These are phyloP conservation scores for Pisolithus microcarpus DNA, from an alignment of 768 basidiomycete species.

Conservation along the genomic window DNA sequence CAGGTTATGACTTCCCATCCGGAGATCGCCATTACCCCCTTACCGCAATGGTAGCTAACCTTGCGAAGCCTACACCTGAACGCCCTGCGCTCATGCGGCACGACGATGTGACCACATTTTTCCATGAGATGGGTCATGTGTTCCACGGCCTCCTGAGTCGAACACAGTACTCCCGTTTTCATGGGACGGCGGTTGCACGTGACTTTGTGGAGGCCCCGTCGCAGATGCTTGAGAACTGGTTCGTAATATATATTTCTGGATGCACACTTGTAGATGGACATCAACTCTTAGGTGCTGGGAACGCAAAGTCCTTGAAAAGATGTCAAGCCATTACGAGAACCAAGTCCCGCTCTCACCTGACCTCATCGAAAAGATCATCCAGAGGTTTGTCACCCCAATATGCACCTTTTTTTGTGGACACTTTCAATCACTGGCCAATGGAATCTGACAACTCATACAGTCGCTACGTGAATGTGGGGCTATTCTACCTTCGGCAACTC, in stretches of 20 bases:
- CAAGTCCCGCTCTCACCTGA: slow-evolving; percentile 63
- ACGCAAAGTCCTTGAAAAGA: slow-evolving; percentile 61
- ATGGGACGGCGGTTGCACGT: slow-evolving; percentile 71
- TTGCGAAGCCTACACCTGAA: slow-evolving; percentile 76
- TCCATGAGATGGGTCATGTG: slow-evolving; percentile 84
- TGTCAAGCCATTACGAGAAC: slow-evolving; percentile 77
- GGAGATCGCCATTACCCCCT: slow-evolving; percentile 67
- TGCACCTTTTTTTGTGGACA: no score
- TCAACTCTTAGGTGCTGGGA: slow-evolving; percentile 64
- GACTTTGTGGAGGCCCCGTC: slow-evolving; percentile 89
- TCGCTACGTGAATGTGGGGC: slow-evolving; percentile 74
- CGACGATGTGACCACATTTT: slow-evolving; percentile 83
- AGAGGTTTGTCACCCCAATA: slow-evolving; percentile 41
- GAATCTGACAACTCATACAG: slow-evolving; percentile 23
- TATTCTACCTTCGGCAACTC: slow-evolving; percentile 76
- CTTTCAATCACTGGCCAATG: not conserved
- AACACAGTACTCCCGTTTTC: slow-evolving; percentile 71
- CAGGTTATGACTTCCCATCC: slow-evolving; percentile 52
- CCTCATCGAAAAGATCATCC: slow-evolving; percentile 72
- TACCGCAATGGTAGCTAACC: slow-evolving; percentile 84
- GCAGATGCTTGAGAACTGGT: slow-evolving; percentile 93
- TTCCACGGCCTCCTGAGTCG: slow-evolving; percentile 64
- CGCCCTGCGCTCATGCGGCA: slow-evolving; percentile 84
- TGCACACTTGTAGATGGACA: not conserved
- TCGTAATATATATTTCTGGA: slow-evolving; percentile 2